Evolutionary conservation across 2,329 filamentous ascomycete genomes (phyloP).

Genomic region (Cladophialophora exuberans): DNA sequence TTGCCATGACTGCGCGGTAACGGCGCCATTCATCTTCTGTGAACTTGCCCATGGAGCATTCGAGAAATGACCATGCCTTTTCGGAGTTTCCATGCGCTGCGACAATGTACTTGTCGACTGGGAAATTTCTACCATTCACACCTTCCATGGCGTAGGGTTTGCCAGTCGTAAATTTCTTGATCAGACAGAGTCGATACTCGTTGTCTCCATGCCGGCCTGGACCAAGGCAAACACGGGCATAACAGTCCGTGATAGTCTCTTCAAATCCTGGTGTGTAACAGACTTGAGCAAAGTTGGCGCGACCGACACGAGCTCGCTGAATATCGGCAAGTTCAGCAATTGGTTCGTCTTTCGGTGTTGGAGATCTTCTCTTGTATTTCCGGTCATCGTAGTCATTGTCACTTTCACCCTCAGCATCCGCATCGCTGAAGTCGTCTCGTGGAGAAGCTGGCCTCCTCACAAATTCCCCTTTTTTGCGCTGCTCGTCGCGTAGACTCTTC

Average conservation of each 20-base stretch:
- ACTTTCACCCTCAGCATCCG: slow-evolving; percentile 72
- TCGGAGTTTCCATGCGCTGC: slow-evolving; percentile 81
- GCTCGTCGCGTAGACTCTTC: slow-evolving; percentile 55
- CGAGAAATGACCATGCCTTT: slow-evolving; percentile 86
- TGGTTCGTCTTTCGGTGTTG: slow-evolving; percentile 64
- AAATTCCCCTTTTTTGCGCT: slow-evolving; percentile 47
- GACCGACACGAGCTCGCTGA: slow-evolving; percentile 79
- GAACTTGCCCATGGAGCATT: slow-evolving; percentile 82
- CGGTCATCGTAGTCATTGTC: slow-evolving; percentile 76
- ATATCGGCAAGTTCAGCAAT: slow-evolving; percentile 78
- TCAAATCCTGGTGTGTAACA: slow-evolving; percentile 95
- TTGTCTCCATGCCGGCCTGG: slow-evolving; percentile 73
- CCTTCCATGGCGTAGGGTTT: slow-evolving; percentile 82
- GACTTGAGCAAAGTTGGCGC: slow-evolving; percentile 83
- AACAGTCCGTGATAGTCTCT: slow-evolving; percentile 78
- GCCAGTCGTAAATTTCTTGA: slow-evolving; percentile 85
- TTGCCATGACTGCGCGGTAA: slow-evolving; percentile 73
- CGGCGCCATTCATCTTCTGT: slow-evolving; percentile 84
- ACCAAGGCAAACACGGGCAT: slow-evolving; percentile 81
- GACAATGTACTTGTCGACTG: slow-evolving; percentile 82
- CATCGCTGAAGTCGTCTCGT: slow-evolving; percentile 62
- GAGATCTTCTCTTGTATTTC: slow-evolving; percentile 55
- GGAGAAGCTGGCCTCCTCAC: slow-evolving; percentile 52
- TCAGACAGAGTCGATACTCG: slow-evolving; percentile 83
- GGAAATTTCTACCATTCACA: slow-evolving; percentile 72